These are phyloP conservation scores for Eucalyptus urophylla DNA, from an alignment of 345 rosid species.

Conservation along the genomic window DNA sequence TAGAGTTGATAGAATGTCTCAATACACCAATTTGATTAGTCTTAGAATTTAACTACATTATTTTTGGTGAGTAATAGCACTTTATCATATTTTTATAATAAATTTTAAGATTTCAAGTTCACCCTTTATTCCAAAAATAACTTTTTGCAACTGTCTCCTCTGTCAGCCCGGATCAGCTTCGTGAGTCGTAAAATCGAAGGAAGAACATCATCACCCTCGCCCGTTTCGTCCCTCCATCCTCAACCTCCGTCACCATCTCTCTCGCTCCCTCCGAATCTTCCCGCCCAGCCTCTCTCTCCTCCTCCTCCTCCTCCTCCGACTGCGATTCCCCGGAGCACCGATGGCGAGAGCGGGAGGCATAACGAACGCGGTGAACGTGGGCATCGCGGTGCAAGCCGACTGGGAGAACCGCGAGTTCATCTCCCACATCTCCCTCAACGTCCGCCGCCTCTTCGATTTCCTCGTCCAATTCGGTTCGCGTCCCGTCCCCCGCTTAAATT, in stretches of 20 bases:
- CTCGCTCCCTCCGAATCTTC: too few species aligned
- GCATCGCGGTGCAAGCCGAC: constrained; percentile 98
- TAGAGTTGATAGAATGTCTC: too few species aligned
- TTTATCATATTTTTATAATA: too few species aligned
- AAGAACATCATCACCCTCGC: too few species aligned
- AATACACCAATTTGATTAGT: too few species aligned
- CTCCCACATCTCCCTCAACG: constrained; percentile 92
- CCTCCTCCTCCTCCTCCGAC: not conserved
- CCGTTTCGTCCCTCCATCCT: not conserved
- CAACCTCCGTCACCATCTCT: not conserved
- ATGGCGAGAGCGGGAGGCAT: constrained; percentile 99
- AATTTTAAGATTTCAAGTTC: not conserved
- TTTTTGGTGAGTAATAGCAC: too few species aligned
- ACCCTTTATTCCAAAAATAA: too few species aligned
- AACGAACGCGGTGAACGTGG: constrained; percentile 94
- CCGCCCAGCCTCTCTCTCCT: too few species aligned
- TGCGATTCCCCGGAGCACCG: not conserved
- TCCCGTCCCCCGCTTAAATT: not conserved
- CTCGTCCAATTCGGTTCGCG: constrained; percentile 76
- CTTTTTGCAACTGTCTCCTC: not conserved
- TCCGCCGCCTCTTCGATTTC: constrained; percentile 97
- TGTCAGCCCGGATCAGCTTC: not conserved
- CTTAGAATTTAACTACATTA: too few species aligned
- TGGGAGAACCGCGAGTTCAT: constrained; percentile 99
- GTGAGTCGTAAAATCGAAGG: not conserved